A percentile compares a stretch with the other conserved stretches of the same genome.
Evolutionary conservation across 805 yeast genomes (phyloP).

Genomic region (Clavispora fructus): DNA sequence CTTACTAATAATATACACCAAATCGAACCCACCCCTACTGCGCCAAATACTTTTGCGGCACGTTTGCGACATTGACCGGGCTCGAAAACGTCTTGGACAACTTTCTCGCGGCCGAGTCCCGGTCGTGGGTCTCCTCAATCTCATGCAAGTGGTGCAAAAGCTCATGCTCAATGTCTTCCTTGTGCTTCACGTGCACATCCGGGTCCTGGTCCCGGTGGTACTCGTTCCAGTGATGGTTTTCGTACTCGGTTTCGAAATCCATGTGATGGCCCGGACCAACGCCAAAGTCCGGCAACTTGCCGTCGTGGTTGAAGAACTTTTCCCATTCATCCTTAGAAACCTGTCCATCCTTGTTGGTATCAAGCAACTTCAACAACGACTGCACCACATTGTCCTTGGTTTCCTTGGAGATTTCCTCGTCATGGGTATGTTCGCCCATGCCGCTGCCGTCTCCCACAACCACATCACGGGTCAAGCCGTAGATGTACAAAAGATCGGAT

Average conservation of each 20-base stretch:
- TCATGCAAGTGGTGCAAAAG: slow-evolving; percentile 81
- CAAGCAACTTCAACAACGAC: slow-evolving; percentile 55
- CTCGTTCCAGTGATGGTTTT: slow-evolving; percentile 90
- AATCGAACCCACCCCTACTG: neutral
- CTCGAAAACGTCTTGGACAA: slow-evolving; percentile 26
- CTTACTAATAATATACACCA: no score
- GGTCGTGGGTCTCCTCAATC: slow-evolving; percentile 51
- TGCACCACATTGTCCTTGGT: slow-evolving; percentile 51
- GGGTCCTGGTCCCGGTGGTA: slow-evolving; percentile 77
- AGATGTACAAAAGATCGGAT: slow-evolving; percentile 68
- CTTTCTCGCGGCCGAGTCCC: slow-evolving; percentile 23
- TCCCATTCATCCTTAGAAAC: slow-evolving; percentile 69
- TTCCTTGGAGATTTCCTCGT: slow-evolving; percentile 46
- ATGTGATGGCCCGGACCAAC: slow-evolving; percentile 93
- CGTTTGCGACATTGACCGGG: slow-evolving; percentile 25
- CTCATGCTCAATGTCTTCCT: slow-evolving; percentile 87
- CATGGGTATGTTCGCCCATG: slow-evolving; percentile 67
- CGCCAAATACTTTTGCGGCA: slow-evolving; percentile 27
- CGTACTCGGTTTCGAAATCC: slow-evolving; percentile 90
- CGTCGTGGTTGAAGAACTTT: slow-evolving; percentile 54
- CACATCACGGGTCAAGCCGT: slow-evolving; percentile 69
- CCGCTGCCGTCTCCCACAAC: slow-evolving; percentile 89
- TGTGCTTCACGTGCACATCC: slow-evolving; percentile 71
- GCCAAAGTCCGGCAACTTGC: slow-evolving; percentile 84
- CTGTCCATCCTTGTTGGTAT: slow-evolving; percentile 59